Percentiles rank a stretch among this genome's conserved stretches.
phyloP scores from a whole-genome alignment of 495 filamentous ascomycete species.

The Aspergillus sparsus region DNA sequence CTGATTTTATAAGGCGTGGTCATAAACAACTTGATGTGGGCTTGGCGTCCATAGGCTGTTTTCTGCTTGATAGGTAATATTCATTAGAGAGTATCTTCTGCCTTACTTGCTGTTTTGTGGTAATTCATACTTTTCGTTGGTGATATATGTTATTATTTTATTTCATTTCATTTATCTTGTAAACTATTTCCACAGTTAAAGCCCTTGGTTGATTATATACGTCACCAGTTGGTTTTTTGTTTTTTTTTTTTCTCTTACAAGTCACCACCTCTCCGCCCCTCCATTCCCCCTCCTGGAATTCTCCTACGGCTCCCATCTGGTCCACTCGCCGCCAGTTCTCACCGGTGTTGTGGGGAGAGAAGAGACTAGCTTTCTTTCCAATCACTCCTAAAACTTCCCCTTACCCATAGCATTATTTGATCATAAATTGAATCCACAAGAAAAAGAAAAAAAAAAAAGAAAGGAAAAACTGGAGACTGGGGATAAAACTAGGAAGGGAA shows the following conservation, averaged over 20 bases:
- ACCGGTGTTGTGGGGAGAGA: neutral
- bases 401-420: neutral
- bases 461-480: neutral
- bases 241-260: neutral
- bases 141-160: neutral
- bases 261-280: conserved; percentile 15
- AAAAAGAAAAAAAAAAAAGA: neutral
- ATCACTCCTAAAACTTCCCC: neutral
- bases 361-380: neutral
- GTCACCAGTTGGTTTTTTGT: neutral
- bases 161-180: no score
- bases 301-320: neutral
- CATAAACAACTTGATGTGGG: no score
- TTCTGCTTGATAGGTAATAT: no score
- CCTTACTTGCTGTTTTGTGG: no score
- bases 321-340: conserved; percentile 1
- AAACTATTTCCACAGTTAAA: no score
- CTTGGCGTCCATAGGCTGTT: no score
- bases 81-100: no score
- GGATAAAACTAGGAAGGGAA: neutral
- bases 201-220: neutral
- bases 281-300: conserved; percentile 10
- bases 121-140: no score
- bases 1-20: no score
- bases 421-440: neutral